These are phyloP conservation scores for Dentipellis fragilis DNA, from an alignment of 768 basidiomycete species.

Conservation along the genomic window DNA sequence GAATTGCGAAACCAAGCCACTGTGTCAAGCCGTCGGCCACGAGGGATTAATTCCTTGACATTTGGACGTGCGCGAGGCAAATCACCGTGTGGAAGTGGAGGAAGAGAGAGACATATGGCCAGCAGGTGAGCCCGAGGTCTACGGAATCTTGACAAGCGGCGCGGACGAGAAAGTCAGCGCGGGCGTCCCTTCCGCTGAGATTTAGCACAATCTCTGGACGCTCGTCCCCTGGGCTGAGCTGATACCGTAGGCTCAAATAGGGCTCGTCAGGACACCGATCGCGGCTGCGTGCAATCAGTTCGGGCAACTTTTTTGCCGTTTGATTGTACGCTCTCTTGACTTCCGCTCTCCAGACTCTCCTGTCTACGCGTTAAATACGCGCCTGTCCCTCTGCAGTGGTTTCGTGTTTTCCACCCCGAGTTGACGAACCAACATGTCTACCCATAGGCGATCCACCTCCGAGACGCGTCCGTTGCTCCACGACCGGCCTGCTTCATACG, in stretches of 20 bases:
- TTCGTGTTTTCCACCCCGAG: too few species aligned
- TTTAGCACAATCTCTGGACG: background rate
- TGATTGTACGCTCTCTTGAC: too few species aligned
- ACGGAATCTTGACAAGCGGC: background rate
- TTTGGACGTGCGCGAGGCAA: background rate
- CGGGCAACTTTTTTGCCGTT: too few species aligned
- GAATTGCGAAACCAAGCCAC: too few species aligned
- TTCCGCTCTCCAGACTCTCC: too few species aligned
- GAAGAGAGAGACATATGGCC: background rate
- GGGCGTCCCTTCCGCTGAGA: background rate
- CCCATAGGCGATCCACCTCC: background rate
- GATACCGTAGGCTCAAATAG: background rate
- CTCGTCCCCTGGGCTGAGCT: background rate
- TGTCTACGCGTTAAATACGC: too few species aligned
- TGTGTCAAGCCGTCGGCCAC: too few species aligned
- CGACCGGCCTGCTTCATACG: background rate
- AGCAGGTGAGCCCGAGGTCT: background rate
- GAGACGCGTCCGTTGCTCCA: constrained; percentile 36
- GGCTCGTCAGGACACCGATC: background rate
- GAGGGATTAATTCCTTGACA: too few species aligned
- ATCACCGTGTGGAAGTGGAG: background rate
- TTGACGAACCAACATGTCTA: background rate
- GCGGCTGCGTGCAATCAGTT: too few species aligned
- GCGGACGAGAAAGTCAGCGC: background rate
- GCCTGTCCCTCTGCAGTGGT: too few species aligned